Evolutionary conservation across 495 filamentous ascomycete species (phyloP), one percentile per base, ranked within the genome.

Genomic region (Aspergillus sclerotioniger): DNA sequence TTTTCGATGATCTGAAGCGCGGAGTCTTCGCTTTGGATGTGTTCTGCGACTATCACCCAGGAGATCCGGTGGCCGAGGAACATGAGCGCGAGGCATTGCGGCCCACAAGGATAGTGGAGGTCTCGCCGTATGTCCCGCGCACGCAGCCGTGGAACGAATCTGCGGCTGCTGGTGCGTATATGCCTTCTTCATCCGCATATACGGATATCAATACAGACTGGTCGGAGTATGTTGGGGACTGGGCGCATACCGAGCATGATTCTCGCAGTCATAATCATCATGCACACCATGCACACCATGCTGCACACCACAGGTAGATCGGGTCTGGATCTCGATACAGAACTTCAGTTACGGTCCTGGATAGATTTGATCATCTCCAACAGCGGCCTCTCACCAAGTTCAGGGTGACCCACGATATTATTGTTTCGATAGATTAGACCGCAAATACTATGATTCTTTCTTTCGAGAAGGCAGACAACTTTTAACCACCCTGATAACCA

Each of bases 1-100:
- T 67, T 8, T 62, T 62, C 35, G 58, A 61, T 15, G 64, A 67
- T 16, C 54, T 70, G 57, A 70, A 70, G 52, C 64, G 67, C 10
- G 62, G 61, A 2, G 46, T 70, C 9, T 70, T 70, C 46, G 60
- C 56, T 10, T 48, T 70, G 15, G 62, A 67, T 45, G 51, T 60
- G 28, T 57, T 53, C 15, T 62, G 67, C 43, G 64, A 70, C 31
- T 70, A 70, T 45, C 61, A 70, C 29, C 64, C 64, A 0, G 67
- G 62, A 1, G 67, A 69, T 33, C 20, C 58, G 5, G 50, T 49
- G 39, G 60, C 59, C 2, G 64, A 69, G 55, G 54, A 49, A 33
- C 28, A 53, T 17, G 59, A 66, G 32, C 47, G 58, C 57, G 55
- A 58, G 9, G 21, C 52, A 9, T 28, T 37, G 1, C 58, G 55